Percentiles rank a stretch among this genome's conserved stretches.
These are phyloP conservation scores for Sapria himalayana DNA, from an alignment of 345 rosid species.

Conservation along the genomic window DNA sequence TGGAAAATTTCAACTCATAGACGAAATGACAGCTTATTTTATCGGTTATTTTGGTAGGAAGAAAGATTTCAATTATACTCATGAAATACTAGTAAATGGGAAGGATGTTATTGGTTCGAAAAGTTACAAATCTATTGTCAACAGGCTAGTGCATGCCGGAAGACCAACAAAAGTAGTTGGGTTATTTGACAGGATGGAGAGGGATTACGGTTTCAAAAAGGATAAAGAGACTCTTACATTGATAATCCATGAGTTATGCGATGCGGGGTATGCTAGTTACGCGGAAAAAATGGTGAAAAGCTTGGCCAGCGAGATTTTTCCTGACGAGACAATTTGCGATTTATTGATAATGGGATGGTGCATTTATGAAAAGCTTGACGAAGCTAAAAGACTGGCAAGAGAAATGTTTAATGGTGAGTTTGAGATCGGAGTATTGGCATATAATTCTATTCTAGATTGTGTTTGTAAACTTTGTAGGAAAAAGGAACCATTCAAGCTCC, in stretches of 20 bases:
- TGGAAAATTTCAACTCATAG: conserved; percentile 30
- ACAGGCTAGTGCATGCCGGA: conserved; percentile 63
- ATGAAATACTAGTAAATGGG: conserved; percentile 31
- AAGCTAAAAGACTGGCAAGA: conserved; percentile 67
- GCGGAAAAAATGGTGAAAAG: conserved; percentile 82
- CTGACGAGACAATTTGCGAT: conserved; percentile 66
- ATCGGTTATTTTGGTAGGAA: conserved; percentile 74
- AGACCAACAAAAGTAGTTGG: conserved; percentile 41
- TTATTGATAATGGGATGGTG: conserved; percentile 87
- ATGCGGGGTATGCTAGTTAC: conserved; percentile 38
- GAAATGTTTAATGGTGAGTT: conserved; percentile 96
- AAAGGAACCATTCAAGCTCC: conserved; percentile 55
- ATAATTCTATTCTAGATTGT: conserved; percentile 63
- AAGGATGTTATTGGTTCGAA: conserved; percentile 32
- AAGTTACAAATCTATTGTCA: conserved; percentile 31
- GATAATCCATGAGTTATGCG: conserved; percentile 54
- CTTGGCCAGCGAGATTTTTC: conserved; percentile 65
- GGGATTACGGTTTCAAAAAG: conserved; percentile 49
- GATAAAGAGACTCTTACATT: conserved; percentile 38
- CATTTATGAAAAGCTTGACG: conserved; percentile 58
- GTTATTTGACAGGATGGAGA: conserved; percentile 69
- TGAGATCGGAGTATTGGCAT: conserved; percentile 48
- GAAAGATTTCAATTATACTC: conserved; percentile 70
- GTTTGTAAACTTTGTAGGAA: conserved; percentile 72
- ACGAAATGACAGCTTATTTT: conserved; percentile 57